Evolutionary conservation across 495 filamentous ascomycete species (phyloP), one percentile per base, ranked within the genome.

Genomic region (Sabuloglossum arenarium): DNA sequence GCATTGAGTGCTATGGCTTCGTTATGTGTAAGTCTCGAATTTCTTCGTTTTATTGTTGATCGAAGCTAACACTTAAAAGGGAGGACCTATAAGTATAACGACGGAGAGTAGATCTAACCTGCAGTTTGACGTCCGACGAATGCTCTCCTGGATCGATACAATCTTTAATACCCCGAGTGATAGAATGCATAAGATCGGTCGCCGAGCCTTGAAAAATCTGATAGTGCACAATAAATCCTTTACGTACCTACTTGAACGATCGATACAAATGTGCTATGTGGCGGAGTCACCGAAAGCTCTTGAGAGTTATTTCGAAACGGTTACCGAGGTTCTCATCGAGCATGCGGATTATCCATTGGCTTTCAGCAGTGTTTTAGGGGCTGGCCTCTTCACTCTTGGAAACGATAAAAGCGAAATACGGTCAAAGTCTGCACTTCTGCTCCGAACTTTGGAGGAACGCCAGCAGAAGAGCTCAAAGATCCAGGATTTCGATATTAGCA

Each of bases 401-500:
- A 93, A 86, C 58, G 85, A 94, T 61, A 84, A 87, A 63, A 85
- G 84, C 60, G 80, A 86, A 56, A 85, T 94, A 23, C 73, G 91
- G 55, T 85, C 86, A 65, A 91, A 91, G 65, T 89, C 89, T 1
- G 88, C 86, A 0, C 84, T 84, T 57, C 74, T 97, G 14, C 74
- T 98, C 24, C 75, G 87, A 29, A 80, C 79, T 6, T 71, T 96
- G 0, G 93, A 97, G 63, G 84, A 90, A 56, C 79, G 86, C 16
- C 84, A 87, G 60, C 80, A 84, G 63, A 84, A 83, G 61, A 88
- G 75, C 61, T 95, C 89, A 5, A 86, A 89, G 61, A 79, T 97
- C 31, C 88, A 94, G 63, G 93, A 97, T 65, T 93, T 94, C 52
- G 93, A 98, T 62, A 95, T 98, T 61, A 95, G 90, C 65, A 89